phyloP scores from a whole-genome alignment of 331 rosid species.

The Malus hybrid region DNA sequence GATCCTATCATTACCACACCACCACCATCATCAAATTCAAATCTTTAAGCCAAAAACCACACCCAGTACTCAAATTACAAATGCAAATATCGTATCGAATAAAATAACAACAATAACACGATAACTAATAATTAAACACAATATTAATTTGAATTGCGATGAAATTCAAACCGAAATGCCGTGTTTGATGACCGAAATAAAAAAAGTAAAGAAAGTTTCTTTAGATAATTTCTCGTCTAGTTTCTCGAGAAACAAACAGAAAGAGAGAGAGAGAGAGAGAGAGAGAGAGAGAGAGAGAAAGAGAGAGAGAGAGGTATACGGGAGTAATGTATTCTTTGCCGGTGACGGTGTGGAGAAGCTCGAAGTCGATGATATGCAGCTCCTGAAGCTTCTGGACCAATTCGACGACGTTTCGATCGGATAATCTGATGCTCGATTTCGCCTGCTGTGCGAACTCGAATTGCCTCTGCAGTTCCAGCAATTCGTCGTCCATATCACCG shows the following conservation, averaged over 20 bases:
- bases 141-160: neutral
- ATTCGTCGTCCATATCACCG: conserved; percentile 81
- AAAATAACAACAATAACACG: neutral
- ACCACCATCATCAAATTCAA: conserved; percentile 6
- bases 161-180: neutral
- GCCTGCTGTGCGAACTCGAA: conserved; percentile 95
- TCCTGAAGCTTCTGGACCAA: conserved; percentile 88
- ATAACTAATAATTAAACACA: neutral
- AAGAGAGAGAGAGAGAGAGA: neutral
- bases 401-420: conserved; percentile 97
- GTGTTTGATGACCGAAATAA: neutral
- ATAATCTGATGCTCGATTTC: conserved; percentile 79
- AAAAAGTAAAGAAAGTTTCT: neutral
- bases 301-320: conserved; percentile 26
- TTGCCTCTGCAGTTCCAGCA: conserved; percentile 85
- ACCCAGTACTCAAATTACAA: neutral
- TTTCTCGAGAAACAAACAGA: neutral
- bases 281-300: neutral
- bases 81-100: neutral
- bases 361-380: conserved; percentile 63
- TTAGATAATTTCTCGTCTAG: neutral
- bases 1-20: conserved; percentile 26
- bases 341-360: conserved; percentile 58
- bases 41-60: neutral
- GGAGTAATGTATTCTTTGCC: conserved; percentile 88